Evolutionary conservation across 768 basidiomycete species (phyloP), one percentile per base, ranked within the genome.

Genomic region (Boletus pseudo-olivaceus): DNA sequence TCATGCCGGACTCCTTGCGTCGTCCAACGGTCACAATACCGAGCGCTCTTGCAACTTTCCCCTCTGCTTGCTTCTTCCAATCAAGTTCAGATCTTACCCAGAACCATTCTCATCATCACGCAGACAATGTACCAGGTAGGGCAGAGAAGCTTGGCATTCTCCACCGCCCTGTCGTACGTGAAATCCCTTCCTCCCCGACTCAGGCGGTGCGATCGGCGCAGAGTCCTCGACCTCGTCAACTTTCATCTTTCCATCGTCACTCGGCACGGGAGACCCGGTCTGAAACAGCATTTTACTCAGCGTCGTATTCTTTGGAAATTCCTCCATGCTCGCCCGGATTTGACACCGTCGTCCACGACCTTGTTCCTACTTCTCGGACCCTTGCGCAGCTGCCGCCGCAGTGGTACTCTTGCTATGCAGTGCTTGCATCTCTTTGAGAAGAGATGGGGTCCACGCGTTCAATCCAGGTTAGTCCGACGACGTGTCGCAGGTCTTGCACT

Each of bases 301-400:
- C 77, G 77, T 38, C 72, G 73, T 56, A 72, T 72, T 17, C 71
- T 87, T 51, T 61, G 72, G 41, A 69, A 70, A 20, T 67, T 87
- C 20, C 62, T 85, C 42, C 65, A 61, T 30, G 57, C 76, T 44
- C 79, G 85, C 62, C 74, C 76, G 15, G 68, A 69, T 41, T 64
- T 90, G 23, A 73, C 64, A 27, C 88, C 89, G 17, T 82, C 78
- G 39, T 71, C 85, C 23, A 75, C 73, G 19, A 88, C 87, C 5
- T 64, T 90, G 19, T 80, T 77, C 61, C 70, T 85, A 41, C 70
- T 89, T 39, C 75, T 91, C 29, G 71, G 76, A 29, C 73, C 79
- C 42, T 72, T 91, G 48, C 71, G 70, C 40, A 62, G 67, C 45
- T 77, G 75, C 33, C 76, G 74, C 53, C 74, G 69, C n/a, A 78